Percentiles rank a stretch among this genome's conserved stretches.
Conservation (phyloP, 371 early-diverging fungal genomes). For the Lichtheimia corymbifera region DNA sequence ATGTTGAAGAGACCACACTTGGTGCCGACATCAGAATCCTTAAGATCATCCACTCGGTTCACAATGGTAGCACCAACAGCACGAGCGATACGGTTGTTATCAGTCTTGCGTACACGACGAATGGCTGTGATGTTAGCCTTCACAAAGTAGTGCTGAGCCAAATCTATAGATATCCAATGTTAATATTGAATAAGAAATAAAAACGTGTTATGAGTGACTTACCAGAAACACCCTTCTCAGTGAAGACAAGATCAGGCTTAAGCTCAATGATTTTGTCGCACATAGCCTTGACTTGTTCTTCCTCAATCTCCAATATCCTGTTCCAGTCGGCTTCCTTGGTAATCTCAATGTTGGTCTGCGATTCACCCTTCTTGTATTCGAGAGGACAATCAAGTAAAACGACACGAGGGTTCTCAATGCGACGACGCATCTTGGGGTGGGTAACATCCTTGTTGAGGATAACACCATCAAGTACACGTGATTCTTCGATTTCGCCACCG, state of each 20-base stretch:
- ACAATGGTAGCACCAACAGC: constrained; percentile 98
- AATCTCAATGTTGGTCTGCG: constrained; percentile 99
- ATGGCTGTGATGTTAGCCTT: constrained; percentile 98
- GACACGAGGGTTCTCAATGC: constrained; percentile 98
- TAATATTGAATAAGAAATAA: not conserved
- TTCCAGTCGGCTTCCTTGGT: constrained; percentile 97
- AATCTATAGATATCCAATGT: constrained; percentile 51
- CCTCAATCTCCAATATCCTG: constrained; percentile 97
- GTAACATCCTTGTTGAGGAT: constrained; percentile 99
- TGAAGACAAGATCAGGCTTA: constrained; percentile 98
- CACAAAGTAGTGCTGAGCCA: constrained; percentile 97
- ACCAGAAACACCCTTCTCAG: constrained; percentile 99
- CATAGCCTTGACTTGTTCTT: constrained; percentile 98
- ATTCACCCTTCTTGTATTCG: constrained; percentile 99
- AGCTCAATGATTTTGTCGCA: constrained; percentile 95
- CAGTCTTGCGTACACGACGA: constrained; percentile 98
- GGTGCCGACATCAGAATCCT: constrained; percentile 95
- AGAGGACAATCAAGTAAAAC: constrained; percentile 98
- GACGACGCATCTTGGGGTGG: constrained; percentile 99
- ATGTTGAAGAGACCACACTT: constrained; percentile 95
- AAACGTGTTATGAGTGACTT: constrained; percentile 14
- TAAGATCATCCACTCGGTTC: constrained; percentile 96
- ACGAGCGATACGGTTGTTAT: constrained; percentile 98
- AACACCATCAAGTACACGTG: constrained; percentile 97
- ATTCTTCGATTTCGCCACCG: constrained; percentile 97